These are phyloP conservation scores for Ophiocordyceps australis DNA, from an alignment of 2,329 filamentous ascomycete genomes.

Conservation along the genomic window DNA sequence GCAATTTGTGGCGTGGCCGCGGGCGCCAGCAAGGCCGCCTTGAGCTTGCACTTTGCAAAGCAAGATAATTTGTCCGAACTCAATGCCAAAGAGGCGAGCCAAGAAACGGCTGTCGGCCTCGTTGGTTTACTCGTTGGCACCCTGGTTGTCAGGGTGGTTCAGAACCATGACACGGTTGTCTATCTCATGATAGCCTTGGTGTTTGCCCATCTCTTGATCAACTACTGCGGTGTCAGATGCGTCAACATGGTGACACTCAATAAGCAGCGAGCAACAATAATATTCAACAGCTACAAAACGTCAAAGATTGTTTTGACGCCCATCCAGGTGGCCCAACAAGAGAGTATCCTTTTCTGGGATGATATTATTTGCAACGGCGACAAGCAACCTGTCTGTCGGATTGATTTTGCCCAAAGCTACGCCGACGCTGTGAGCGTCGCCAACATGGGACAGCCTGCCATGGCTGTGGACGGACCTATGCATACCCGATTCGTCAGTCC, in stretches of 20 bases:
- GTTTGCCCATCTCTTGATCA: constrained; percentile 61
- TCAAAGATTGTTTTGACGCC: constrained; percentile 40
- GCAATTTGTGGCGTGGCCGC: constrained; percentile 77
- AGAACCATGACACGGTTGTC: constrained; percentile 57
- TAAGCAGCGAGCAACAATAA: constrained; percentile 65
- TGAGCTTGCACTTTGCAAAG: constrained; percentile 82
- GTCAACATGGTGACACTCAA: constrained; percentile 77
- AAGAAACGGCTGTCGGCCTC: constrained; percentile 84
- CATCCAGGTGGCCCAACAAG: constrained; percentile 41
- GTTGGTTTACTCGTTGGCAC: constrained; percentile 75
- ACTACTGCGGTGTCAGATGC: constrained; percentile 68
- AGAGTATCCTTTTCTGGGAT: constrained; percentile 39
- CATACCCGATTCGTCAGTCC: constrained; percentile 12
- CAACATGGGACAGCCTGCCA: constrained; percentile 4
- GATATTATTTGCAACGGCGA: constrained; percentile 11
- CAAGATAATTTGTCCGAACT: constrained; percentile 80
- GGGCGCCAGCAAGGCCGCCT: constrained; percentile 72
- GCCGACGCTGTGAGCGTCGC: constrained; percentile 13
- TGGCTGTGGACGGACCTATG: constrained; percentile 11
- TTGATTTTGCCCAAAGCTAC: constrained; percentile 24
- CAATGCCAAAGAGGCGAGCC: constrained; percentile 87
- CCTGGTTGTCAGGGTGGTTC: constrained; percentile 59
- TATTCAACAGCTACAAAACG: constrained; percentile 42
- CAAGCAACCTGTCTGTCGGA: constrained; percentile 11
- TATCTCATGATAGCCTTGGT: constrained; percentile 53